Evolutionary conservation across 2,329 filamentous ascomycete species (phyloP), one percentile per base, ranked within the genome.

Genomic region (Colletotrichum lindemuthianum): DNA sequence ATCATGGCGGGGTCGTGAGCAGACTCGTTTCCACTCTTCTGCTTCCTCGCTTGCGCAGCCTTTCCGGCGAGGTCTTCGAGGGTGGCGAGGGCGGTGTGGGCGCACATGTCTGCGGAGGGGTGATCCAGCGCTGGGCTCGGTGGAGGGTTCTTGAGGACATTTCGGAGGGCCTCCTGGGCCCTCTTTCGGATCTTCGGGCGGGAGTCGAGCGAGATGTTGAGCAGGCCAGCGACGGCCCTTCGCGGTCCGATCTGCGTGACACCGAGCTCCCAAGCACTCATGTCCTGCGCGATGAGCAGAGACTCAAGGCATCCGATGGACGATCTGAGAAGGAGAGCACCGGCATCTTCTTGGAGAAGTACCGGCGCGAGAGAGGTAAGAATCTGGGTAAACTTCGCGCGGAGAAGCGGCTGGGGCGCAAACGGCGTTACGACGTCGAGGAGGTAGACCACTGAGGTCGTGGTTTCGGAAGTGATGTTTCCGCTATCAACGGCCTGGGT

Each of bases 371-470:
- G 87, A 66, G 91, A 89, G 37, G 90, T 88, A 66, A 99, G 88
- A 72, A 99, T 97, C 77, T 96, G 92, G 34, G 92, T 91, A 81
- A 99, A 99, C 78, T 98, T 97, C 70, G 93, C 91, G 73, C 94
- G 92, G 61, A 99, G 90, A 65, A 99, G 89, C 65, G 94, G 88
- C 67, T 92, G 87, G 59, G 96, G 93, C 67, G 94, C 89, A 79
- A 90, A 92, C 64, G 92, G 91, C 13, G 93, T 96, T 71, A 97
- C 88, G 70, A 97, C 84, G 78, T 99, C 95, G 81, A 99, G 92
- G 13, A 99, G 89, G 78, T 99, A 99, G 71, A 99, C 91, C 69
- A 96, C 91, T 3, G 95, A 92, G 24, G 91, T 89, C 37, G 92
- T 91, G 66, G 96, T 83, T 69, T 96, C 93, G 76, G 92, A 92